A percentile compares a stretch with the other conserved stretches of the same genome.
Evolutionary conservation across 1,284 basidiomycete species (phyloP).

Genomic region (Ceratobasidium sp.): DNA sequence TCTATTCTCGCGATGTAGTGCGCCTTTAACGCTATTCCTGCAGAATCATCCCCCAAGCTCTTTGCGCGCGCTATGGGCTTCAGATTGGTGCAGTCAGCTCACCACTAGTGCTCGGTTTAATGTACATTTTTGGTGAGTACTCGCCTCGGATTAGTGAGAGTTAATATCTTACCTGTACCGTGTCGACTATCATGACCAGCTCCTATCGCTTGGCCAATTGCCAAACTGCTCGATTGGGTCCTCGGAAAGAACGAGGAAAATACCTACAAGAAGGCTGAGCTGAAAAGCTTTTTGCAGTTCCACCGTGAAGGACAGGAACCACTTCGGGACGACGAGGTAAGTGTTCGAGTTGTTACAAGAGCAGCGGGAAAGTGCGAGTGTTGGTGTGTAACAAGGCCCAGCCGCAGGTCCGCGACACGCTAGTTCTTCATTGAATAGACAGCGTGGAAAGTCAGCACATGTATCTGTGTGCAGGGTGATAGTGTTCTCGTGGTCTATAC

Average conservation of each 20-base stretch:
- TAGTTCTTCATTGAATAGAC: background rate
- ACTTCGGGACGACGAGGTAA: constrained; percentile 41
- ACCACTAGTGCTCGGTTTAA: constrained; percentile 81
- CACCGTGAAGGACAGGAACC: constrained; percentile 69
- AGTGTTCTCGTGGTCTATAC: background rate
- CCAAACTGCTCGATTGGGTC: constrained; percentile 84
- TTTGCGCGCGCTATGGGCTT: constrained; percentile 91
- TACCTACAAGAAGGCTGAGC: constrained; percentile 92
- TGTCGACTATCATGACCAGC: constrained; percentile 59
- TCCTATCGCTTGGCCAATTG: constrained; percentile 89
- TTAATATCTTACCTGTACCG: constrained; percentile 20
- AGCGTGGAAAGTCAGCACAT: constrained; percentile 6
- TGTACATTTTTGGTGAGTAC: constrained; percentile 79
- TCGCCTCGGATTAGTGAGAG: background rate
- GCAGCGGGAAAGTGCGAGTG: background rate
- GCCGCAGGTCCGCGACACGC: too few relatives aligned
- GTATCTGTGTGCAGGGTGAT: too few relatives aligned
- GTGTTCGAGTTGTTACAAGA: background rate
- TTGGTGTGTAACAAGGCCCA: background rate
- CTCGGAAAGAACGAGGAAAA: constrained; percentile 79
- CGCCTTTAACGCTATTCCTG: constrained; percentile 19
- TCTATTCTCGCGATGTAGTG: constrained; percentile 28
- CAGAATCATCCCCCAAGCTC: constrained; percentile 88
- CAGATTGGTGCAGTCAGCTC: constrained; percentile 89
- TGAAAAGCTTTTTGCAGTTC: constrained; percentile 87